These are phyloP conservation scores for Mortierella sp. DNA, from an alignment of 371 early-diverging fungal species.

Conservation along the genomic window DNA sequence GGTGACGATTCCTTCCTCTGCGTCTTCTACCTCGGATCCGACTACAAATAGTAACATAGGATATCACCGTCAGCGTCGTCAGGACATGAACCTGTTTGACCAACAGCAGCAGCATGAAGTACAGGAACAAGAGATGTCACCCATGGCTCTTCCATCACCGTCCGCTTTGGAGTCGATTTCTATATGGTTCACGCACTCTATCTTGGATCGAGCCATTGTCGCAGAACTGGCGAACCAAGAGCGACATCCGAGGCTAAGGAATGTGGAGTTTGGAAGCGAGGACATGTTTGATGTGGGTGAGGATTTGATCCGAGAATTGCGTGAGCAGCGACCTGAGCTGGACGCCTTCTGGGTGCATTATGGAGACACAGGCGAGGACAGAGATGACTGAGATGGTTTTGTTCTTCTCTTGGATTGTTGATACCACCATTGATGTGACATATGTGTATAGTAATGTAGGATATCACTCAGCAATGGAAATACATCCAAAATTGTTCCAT, in stretches of 20 bases:
- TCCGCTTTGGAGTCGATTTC: constrained; percentile 41
- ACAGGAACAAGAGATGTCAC: background rate
- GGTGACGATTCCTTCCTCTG: constrained; percentile 7
- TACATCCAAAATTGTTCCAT: too few relatives aligned
- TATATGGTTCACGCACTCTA: constrained; percentile 46
- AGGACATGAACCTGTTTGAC: background rate
- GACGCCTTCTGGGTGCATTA: constrained; percentile 22
- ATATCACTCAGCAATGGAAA: too few relatives aligned
- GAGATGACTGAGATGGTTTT: constrained; percentile 24
- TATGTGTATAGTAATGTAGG: too few relatives aligned
- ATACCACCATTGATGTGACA: too few relatives aligned
- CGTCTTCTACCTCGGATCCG: background rate
- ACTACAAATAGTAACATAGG: background rate
- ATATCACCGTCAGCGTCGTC: background rate
- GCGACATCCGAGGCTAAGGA: constrained; percentile 31
- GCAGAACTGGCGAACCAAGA: constrained; percentile 21
- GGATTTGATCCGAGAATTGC: constrained; percentile 8
- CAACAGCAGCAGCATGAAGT: constrained; percentile 7
- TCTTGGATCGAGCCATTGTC: constrained; percentile 21
- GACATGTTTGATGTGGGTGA: constrained; percentile 35
- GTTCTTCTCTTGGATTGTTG: too few relatives aligned
- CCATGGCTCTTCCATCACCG: background rate
- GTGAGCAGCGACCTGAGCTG: constrained; percentile 27
- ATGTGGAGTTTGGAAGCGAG: constrained; percentile 50
- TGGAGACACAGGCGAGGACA: constrained; percentile 33